A percentile compares a stretch with the other conserved stretches of the same genome.
Evolutionary conservation across 2,329 filamentous ascomycete species (phyloP).

Genomic region (Microdochium nivale): DNA sequence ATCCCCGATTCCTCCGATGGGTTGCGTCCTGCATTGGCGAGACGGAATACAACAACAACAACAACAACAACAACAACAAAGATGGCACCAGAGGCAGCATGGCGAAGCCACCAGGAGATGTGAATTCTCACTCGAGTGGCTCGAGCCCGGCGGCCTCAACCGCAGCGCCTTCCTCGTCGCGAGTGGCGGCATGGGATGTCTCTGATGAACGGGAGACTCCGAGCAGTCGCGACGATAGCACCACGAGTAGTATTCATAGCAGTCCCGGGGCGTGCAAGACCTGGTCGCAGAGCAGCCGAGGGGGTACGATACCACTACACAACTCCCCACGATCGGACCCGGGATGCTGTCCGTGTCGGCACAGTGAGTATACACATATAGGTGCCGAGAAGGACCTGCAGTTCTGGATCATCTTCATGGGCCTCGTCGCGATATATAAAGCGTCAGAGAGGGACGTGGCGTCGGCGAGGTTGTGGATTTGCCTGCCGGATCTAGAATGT

Average conservation of each 20-base stretch:
- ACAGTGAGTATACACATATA: background rate
- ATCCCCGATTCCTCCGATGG: background rate
- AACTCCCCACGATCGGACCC: too few relatives aligned
- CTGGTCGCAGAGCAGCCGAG: too few relatives aligned
- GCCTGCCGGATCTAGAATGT: too few relatives aligned
- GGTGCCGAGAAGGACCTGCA: background rate
- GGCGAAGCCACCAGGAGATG: too few relatives aligned
- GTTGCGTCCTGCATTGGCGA: background rate
- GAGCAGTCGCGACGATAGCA: too few relatives aligned
- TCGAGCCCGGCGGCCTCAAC: too few relatives aligned
- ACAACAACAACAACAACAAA: background rate
- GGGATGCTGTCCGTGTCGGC: background rate
- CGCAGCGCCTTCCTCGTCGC: too few relatives aligned
- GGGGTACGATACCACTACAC: background rate
- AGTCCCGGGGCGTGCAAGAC: background rate
- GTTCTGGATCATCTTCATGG: background rate
- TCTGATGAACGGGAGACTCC: too few relatives aligned
- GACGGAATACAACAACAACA: background rate
- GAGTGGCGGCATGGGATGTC: too few relatives aligned
- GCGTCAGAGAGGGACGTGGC: background rate
- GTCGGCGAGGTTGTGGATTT: too few relatives aligned
- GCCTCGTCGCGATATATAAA: background rate
- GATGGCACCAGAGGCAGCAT: too few relatives aligned
- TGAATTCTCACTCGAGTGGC: too few relatives aligned
- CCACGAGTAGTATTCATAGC: background rate